Percentiles rank a stretch among this genome's conserved stretches.
Evolutionary conservation across 768 basidiomycete species (phyloP).

Genomic region (Lactarius sp.): DNA sequence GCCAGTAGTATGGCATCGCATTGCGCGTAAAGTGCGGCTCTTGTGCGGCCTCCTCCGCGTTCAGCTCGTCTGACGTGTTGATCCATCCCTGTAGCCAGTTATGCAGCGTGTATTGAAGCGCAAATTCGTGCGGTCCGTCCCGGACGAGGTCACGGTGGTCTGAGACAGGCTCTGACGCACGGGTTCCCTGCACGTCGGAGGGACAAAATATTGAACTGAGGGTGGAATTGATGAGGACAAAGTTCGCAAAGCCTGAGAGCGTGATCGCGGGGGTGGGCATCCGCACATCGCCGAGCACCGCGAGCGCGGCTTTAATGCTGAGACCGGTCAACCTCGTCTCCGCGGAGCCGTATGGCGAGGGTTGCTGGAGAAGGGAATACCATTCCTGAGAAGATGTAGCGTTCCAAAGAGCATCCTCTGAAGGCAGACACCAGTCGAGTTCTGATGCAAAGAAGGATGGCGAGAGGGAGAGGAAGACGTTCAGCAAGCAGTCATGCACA

Average conservation of each 20-base stretch:
- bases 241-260: constrained; percentile 25
- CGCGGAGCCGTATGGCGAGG: constrained; percentile 30
- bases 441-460: constrained; percentile 44
- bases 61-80: constrained; percentile 13
- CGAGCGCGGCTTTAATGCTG: constrained; percentile 18
- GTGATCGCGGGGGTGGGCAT: constrained; percentile 7
- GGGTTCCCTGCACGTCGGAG: neutral
- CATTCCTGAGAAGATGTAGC: constrained; percentile 44
- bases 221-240: constrained; percentile 29
- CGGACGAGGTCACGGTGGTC: neutral
- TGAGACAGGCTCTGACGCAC: neutral
- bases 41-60: constrained; percentile 12
- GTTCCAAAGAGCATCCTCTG: constrained; percentile 47
- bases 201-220: constrained; percentile 22
- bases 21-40: constrained; percentile 23
- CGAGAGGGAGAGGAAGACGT: constrained; percentile 43
- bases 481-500: constrained; percentile 47
- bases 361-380: constrained; percentile 38
- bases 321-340: constrained; percentile 19
- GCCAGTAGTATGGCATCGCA: constrained; percentile 51
- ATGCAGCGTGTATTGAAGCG: constrained; percentile 44
- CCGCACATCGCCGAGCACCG: constrained; percentile 21
- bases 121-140: constrained; percentile 27
- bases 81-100: constrained; percentile 52
- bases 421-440: constrained; percentile 44